Percentiles rank a stretch among this genome's conserved stretches.
Conservation (phyloP, 1,284 basidiomycete genomes). For the Chondrostereum purpureum region DNA sequence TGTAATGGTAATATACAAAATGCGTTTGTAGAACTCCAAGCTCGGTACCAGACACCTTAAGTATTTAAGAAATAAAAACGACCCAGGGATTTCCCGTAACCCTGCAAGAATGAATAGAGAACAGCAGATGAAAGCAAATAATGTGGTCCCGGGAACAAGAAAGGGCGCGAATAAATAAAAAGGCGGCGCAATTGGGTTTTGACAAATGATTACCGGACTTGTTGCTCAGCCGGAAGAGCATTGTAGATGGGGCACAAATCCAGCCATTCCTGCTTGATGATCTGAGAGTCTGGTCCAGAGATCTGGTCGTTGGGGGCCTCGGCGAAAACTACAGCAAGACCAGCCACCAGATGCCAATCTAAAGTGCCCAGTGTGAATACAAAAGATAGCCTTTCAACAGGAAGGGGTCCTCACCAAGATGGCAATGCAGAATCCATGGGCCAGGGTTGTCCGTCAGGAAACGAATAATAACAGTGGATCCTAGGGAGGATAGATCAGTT, state of each 20-base stretch:
- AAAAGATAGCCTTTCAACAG: too few species aligned
- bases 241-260: slow-evolving; percentile 12
- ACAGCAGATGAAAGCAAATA: too few species aligned
- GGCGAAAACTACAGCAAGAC: slow-evolving; percentile 33
- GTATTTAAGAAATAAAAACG: too few species aligned
- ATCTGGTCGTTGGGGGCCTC: slow-evolving; percentile 19
- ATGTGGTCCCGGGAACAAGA: too few species aligned
- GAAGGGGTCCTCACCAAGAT: slow-evolving; percentile 7
- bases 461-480: slow-evolving; percentile 12
- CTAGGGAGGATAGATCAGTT: background rate
- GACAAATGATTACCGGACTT: too few species aligned
- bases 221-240: slow-evolving; percentile 5
- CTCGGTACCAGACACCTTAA: too few species aligned
- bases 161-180: too few species aligned
- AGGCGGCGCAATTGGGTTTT: too few species aligned
- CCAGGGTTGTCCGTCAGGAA: slow-evolving; percentile 18
- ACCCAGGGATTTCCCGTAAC: too few species aligned
- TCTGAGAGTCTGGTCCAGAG: slow-evolving; percentile 8
- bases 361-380: background rate
- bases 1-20: too few species aligned
- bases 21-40: too few species aligned
- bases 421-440: slow-evolving; percentile 15
- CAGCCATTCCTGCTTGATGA: slow-evolving; percentile 10
- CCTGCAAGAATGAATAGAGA: too few species aligned
- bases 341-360: slow-evolving; percentile 18